phyloP scores from a whole-genome alignment of 1,284 basidiomycete species.

The Microbotryum scabiosae region DNA sequence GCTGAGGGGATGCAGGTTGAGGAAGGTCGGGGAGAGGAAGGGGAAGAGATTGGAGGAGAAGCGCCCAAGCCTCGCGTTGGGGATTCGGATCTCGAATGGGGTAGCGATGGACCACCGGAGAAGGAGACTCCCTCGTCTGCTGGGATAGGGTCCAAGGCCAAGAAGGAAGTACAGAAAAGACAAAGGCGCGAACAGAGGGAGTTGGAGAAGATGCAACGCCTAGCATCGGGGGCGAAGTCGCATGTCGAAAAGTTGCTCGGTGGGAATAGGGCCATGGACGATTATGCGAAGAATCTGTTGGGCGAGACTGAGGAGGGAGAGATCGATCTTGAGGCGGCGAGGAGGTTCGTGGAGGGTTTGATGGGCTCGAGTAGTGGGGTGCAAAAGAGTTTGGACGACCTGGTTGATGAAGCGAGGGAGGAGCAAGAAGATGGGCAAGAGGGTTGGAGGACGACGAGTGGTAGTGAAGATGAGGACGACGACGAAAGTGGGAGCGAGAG shows the following conservation, averaged over 20 bases:
- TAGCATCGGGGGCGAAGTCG: conserved; percentile 7
- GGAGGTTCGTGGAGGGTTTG: conserved; percentile 10
- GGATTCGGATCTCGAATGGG: conserved; percentile 31
- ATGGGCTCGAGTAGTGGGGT: conserved; percentile 1
- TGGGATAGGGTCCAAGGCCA: conserved; percentile 3
- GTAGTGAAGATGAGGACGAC: conserved; percentile 10
- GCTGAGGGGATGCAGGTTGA: not conserved
- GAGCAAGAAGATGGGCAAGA: conserved; percentile 19
- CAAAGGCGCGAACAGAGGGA: conserved; percentile 17
- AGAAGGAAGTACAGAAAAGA: conserved; percentile 1
- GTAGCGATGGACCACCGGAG: conserved; percentile 1
- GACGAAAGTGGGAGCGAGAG: not conserved
- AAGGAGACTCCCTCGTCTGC: not conserved
- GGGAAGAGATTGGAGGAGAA: not conserved
- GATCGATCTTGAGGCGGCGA: conserved; percentile 7
- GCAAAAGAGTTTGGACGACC: conserved; percentile 1
- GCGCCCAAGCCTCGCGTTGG: conserved; percentile 14
- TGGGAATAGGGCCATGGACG: conserved; percentile 5
- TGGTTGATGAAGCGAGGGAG: not conserved
- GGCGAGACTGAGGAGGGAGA: conserved; percentile 4
- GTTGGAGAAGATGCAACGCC: conserved; percentile 22
- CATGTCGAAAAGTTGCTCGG: conserved; percentile 10
- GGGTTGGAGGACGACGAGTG: conserved; percentile 15
- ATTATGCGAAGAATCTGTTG: conserved; percentile 15
- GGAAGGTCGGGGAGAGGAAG: not conserved